Evolutionary conservation across 495 filamentous ascomycete genomes (phyloP).

Genomic region (Talaromyces trachyspermus): DNA sequence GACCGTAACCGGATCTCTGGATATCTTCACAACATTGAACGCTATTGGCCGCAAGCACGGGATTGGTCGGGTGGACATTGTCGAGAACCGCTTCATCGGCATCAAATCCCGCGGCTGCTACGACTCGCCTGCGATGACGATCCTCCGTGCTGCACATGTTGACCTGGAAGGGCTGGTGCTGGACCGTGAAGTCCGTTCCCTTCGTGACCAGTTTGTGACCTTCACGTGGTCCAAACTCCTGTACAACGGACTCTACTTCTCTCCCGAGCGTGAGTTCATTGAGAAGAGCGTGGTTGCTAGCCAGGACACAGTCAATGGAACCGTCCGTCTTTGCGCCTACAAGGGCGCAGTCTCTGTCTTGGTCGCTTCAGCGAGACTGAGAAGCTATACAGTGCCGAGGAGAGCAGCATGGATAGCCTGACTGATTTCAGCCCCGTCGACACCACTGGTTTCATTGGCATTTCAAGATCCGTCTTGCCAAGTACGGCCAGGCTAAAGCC

Average conservation of each 20-base stretch:
- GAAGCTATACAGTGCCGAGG: constrained; percentile 78
- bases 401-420: constrained; percentile 83
- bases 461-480: constrained; percentile 82
- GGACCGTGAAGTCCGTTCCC: constrained; percentile 73
- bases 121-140: constrained; percentile 57
- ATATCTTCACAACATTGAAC: constrained; percentile 76
- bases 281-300: constrained; percentile 63
- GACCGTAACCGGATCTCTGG: constrained; percentile 64
- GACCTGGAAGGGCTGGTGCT: constrained; percentile 81
- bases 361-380: constrained; percentile 68
- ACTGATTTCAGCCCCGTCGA: constrained; percentile 70
- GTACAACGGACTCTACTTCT: constrained; percentile 79
- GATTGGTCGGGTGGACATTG: constrained; percentile 86
- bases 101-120: constrained; percentile 90
- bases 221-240: constrained; percentile 65
- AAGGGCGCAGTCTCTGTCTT: constrained; percentile 72
- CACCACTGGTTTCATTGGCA: constrained; percentile 72
- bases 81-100: constrained; percentile 80
- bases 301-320: constrained; percentile 63
- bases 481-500: constrained; percentile 53
- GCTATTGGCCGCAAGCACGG: constrained; percentile 68
- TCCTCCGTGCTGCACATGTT: constrained; percentile 64
- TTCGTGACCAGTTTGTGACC: constrained; percentile 75
- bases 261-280: constrained; percentile 70
- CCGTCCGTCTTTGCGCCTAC: constrained; percentile 64